phyloP scores from a whole-genome alignment of 352 stramenopile genomes.

The Phytophthora tentaculata region DNA sequence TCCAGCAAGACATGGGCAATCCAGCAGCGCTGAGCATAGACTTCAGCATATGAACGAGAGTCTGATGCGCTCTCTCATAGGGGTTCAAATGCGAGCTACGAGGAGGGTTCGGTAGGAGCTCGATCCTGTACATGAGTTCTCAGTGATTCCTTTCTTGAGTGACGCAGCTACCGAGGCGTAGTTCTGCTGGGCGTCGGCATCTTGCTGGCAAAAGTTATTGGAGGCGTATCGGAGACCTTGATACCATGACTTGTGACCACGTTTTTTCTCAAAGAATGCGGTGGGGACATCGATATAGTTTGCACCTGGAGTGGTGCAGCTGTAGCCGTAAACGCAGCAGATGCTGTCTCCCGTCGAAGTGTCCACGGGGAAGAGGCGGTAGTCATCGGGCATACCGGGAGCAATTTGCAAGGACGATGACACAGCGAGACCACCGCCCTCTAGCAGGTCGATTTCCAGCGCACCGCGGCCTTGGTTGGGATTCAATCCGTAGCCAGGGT shows the following conservation, averaged over 20 bases:
- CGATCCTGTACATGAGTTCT: constrained; percentile 40
- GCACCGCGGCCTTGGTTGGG: constrained; percentile 83
- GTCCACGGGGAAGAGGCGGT: constrained; percentile 32
- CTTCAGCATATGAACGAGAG: too few relatives aligned
- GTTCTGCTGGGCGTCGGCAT: constrained; percentile 22
- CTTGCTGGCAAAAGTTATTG: constrained; percentile 42
- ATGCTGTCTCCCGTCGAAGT: constrained; percentile 16
- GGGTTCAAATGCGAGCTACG: too few relatives aligned
- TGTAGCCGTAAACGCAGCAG: constrained; percentile 42
- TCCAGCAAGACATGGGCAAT: too few relatives aligned
- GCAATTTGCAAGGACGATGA: constrained; percentile 88
- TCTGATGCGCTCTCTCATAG: too few relatives aligned
- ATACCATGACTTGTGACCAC: constrained; percentile 49
- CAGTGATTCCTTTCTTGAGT: constrained; percentile 34
- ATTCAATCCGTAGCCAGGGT: constrained; percentile 92
- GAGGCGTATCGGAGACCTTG: constrained; percentile 47
- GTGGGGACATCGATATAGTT: constrained; percentile 48
- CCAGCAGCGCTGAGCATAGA: too few relatives aligned
- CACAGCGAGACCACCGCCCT: constrained; percentile 66
- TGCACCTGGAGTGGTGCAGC: constrained; percentile 31
- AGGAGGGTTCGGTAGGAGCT: too few relatives aligned
- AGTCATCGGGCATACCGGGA: constrained; percentile 57
- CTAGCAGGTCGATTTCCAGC: constrained; percentile 93
- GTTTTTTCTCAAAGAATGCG: constrained; percentile 26
- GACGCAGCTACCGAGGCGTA: constrained; percentile 30